Percentiles rank a stretch among this genome's conserved stretches.
Conservation (phyloP, 2,329 filamentous ascomycete genomes). For the Exophiala viscosa region DNA sequence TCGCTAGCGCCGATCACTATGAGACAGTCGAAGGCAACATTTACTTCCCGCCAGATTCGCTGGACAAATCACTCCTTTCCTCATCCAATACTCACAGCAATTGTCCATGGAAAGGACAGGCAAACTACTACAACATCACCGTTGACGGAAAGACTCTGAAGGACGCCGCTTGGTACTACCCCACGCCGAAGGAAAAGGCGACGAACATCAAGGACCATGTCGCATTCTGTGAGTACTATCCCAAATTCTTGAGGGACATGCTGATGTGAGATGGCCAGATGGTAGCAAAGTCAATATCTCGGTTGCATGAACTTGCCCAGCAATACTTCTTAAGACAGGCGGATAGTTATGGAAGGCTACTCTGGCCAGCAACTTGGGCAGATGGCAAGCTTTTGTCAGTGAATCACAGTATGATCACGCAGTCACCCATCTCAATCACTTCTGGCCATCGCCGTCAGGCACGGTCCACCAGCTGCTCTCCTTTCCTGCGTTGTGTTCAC, state of each 20-base stretch:
- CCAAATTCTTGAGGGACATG: not conserved
- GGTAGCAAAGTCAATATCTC: slow-evolving; percentile 12
- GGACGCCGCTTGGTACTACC: slow-evolving; percentile 60
- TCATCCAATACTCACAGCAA: slow-evolving; percentile 47
- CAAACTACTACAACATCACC: slow-evolving; percentile 55
- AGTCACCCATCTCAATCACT: no score
- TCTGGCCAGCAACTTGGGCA: no score
- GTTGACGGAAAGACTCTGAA: slow-evolving; percentile 47
- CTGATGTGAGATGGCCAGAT: slow-evolving; percentile 2
- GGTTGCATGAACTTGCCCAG: slow-evolving; percentile 3
- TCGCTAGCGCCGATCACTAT: slow-evolving; percentile 52
- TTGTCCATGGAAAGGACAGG: slow-evolving; percentile 57
- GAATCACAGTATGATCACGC: no score
- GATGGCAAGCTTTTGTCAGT: no score
- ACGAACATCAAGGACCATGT: slow-evolving; percentile 53
- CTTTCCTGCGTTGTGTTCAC: not conserved
- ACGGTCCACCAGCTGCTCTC: no score
- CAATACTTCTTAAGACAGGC: no score
- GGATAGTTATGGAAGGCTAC: not conserved
- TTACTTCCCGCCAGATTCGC: slow-evolving; percentile 51
- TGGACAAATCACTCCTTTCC: slow-evolving; percentile 44
- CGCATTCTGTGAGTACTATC: slow-evolving; percentile 52
- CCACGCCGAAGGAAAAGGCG: slow-evolving; percentile 48
- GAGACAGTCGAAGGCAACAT: slow-evolving; percentile 58
- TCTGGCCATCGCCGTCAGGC: no score